Conservation (phyloP, 345 rosid genomes). For the Linum lewisii region DNA sequence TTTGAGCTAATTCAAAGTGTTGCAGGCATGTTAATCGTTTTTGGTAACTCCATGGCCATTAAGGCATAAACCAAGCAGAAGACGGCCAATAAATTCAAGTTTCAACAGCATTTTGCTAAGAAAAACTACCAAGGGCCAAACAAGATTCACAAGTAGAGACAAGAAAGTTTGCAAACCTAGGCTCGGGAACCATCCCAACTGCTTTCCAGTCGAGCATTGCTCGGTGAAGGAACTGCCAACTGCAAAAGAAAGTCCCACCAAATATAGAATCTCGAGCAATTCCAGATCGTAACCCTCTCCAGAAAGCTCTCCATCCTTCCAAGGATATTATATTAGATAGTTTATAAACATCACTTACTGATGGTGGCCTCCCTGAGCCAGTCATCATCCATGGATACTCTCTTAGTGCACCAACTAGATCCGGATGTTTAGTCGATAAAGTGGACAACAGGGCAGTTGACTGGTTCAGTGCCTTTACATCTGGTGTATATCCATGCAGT, state of each 20-base stretch:
- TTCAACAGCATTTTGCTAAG: no score
- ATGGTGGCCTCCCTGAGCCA: conserved; percentile 84
- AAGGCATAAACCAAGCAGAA: no score
- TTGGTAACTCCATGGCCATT: no score
- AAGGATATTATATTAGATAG: conserved; percentile 51
- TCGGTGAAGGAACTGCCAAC: conserved; percentile 75
- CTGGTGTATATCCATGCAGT: conserved; percentile 50
- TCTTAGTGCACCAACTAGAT: conserved; percentile 56
- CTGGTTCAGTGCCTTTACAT: conserved; percentile 50
- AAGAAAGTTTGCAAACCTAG: conserved; percentile 42
- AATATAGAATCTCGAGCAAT: conserved; percentile 63
- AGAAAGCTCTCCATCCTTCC: conserved; percentile 73
- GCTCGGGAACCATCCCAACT: conserved; percentile 68
- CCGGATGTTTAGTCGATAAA: conserved; percentile 53
- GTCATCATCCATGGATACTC: conserved; percentile 93
- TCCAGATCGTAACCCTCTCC: conserved; percentile 80
- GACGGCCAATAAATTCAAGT: no score
- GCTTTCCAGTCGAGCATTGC: conserved; percentile 84
- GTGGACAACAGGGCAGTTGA: conserved; percentile 62
- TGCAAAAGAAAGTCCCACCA: conserved; percentile 75
- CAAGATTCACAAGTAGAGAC: not conserved
- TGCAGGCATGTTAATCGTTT: no score
- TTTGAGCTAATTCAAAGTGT: no score
- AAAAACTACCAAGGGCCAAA: no score
- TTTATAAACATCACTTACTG: conserved; percentile 54